Base-by-base conservation (phyloP, 2,329 filamentous ascomycete species). In the Seiridium unicorne region DNA sequence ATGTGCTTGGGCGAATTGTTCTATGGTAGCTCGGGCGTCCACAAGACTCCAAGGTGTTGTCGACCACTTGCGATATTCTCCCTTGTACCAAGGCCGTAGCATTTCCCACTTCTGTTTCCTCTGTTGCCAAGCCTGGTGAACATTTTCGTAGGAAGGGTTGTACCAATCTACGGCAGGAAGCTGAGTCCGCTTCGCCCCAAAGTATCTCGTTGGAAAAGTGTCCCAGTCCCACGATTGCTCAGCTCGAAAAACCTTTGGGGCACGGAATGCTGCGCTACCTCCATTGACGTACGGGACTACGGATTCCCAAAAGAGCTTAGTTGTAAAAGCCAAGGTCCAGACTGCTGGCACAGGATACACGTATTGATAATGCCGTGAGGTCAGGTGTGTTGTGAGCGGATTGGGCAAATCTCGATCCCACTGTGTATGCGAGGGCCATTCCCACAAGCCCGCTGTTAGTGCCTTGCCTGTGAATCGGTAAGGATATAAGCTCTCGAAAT, bases 31-130 rank as follows among this genome's bases (percentile, higher is more conserved):
- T 44, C 60, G 48, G 11, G 53, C 57, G 3, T 18, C 1, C n/a
- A 32, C 26, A 34, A 44, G 47, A 42, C 60, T 62, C 60, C 60
- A 62, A 2, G 60, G 60, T 11, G 51, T 60, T 4, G 53, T 13
- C 3, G 40, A 46, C 60, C 60, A 62, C 18, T 35, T 42, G 10
- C 2, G 1, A 31, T 60, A 62, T 48, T 62, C 47, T 6, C 36
- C 53, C 31, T 40, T 5, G 42, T 55, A 60, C 60, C 60, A 62
- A 5, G 53, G 60, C 6, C 60, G 54, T 6, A 44, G 26, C 8
- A 18, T 1, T 5, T 58, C 32, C 60, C 60, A 61, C 2, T 6
- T 10, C 36, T 6, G 7, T 11, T 32, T 44, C 6, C 57, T 44
- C 38, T 44, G 44, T 31, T 40, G 51, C 9, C 32, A 18, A 3